Evolutionary conservation across 768 basidiomycete genomes (phyloP).

Genomic region (Lentinula edodes): DNA sequence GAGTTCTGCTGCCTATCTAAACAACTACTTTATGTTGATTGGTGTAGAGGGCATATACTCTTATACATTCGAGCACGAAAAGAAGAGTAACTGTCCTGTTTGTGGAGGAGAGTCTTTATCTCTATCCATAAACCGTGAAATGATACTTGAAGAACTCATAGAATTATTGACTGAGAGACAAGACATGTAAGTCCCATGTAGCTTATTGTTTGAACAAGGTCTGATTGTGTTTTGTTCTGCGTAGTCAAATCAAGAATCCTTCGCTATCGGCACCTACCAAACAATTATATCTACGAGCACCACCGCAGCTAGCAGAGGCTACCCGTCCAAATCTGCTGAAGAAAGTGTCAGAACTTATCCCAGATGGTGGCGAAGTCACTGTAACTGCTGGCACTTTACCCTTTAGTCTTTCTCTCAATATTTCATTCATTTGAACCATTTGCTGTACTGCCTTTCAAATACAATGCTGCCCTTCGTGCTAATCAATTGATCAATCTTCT

Average conservation of each 20-base stretch:
- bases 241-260: slow-evolving; percentile 94
- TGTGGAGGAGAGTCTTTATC: slow-evolving; percentile 90
- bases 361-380: slow-evolving; percentile 69
- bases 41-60: slow-evolving; percentile 97
- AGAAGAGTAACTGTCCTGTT: slow-evolving; percentile 90
- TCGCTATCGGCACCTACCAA: slow-evolving; percentile 74
- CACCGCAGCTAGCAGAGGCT: slow-evolving; percentile 82
- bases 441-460: neutral
- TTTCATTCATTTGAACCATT: slow-evolving; percentile 19
- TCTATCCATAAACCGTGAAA: slow-evolving; percentile 59
- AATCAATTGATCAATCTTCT: neutral
- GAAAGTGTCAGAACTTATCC: slow-evolving; percentile 77
- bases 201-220: neutral
- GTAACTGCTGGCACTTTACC: slow-evolving; percentile 89
- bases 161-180: slow-evolving; percentile 84
- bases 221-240: slow-evolving; percentile 7
- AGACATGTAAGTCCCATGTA: slow-evolving; percentile 62
- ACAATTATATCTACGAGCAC: slow-evolving; percentile 90
- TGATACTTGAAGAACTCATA: slow-evolving; percentile 83
- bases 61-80: slow-evolving; percentile 95
- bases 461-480: no score
- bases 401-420: slow-evolving; percentile 71
- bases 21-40: slow-evolving; percentile 98
- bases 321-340: slow-evolving; percentile 91
- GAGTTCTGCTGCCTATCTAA: slow-evolving; percentile 86